Percentiles rank a stretch among this genome's conserved stretches.
Conservation (phyloP, 1,139 yeast genomes). For the Eremothecium cymbalariae region DNA sequence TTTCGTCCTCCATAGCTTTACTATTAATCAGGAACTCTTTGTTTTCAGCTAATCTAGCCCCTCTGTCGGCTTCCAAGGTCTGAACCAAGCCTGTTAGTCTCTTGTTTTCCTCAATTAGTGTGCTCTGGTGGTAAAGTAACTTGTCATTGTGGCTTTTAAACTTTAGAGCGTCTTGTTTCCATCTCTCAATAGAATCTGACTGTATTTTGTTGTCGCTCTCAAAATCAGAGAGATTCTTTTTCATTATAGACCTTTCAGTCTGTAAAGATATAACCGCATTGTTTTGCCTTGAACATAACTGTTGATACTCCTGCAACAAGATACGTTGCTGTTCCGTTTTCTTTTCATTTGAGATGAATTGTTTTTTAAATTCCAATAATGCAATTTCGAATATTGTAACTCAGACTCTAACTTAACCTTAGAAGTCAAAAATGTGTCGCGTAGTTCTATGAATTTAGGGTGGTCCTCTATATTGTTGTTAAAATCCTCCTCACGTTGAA, state of each 20-base stretch:
- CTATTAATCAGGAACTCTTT: too few relatives aligned
- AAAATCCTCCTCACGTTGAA: background rate
- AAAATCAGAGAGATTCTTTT: conserved; percentile 1
- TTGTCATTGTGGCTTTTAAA: background rate
- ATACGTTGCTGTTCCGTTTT: background rate
- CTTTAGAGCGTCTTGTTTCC: background rate
- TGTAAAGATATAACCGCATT: conserved; percentile 3
- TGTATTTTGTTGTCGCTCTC: too few relatives aligned
- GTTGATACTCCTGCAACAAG: conserved; percentile 1
- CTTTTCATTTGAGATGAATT: background rate
- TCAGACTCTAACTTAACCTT: conserved; percentile 3
- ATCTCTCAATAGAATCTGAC: background rate
- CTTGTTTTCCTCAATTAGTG: too few relatives aligned
- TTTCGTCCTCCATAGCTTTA: too few relatives aligned
- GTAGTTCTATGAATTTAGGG: conserved; percentile 3
- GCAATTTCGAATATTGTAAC: conserved; percentile 3
- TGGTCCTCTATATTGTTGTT: background rate
- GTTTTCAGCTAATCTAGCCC: too few relatives aligned
- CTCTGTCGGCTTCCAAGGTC: too few relatives aligned
- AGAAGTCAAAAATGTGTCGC: conserved; percentile 1
- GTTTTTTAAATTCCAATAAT: background rate
- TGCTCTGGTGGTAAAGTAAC: too few relatives aligned
- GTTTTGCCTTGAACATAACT: conserved; percentile 1
- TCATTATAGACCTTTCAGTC: background rate
- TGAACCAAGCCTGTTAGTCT: too few relatives aligned